Conservation (phyloP, 2,329 filamentous ascomycete genomes). For the Fusarium nisikadoi region DNA sequence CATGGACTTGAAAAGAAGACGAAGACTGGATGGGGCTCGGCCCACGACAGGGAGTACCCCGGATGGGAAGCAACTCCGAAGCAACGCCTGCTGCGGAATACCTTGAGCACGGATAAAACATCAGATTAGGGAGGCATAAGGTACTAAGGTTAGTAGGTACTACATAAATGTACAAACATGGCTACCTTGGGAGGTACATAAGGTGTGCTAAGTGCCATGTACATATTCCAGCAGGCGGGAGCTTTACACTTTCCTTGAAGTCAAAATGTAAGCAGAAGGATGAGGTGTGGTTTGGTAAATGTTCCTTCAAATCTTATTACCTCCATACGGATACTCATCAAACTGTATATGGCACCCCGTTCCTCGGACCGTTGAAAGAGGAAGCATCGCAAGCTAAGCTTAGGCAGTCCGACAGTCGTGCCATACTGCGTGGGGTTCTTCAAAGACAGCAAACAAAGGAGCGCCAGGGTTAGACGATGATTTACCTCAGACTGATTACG, state of each 20-base stretch:
- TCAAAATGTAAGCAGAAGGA: neutral
- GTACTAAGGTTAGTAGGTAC: neutral
- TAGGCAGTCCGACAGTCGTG: neutral
- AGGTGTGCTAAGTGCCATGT: neutral
- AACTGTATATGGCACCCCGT: neutral
- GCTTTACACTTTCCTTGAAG: neutral
- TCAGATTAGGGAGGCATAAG: conserved; percentile 14
- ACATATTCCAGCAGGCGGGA: neutral
- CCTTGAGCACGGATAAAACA: conserved; percentile 25
- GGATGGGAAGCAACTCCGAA: conserved; percentile 38
- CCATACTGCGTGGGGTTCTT: neutral
- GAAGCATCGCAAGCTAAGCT: conserved; percentile 19
- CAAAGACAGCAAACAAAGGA: conserved; percentile 4
- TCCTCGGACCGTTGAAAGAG: neutral
- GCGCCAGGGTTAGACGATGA: conserved; percentile 11
- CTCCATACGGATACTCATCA: neutral
- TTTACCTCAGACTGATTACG: conserved; percentile 30
- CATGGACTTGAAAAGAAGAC: conserved; percentile 8
- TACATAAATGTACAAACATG: neutral
- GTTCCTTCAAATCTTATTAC: conserved; percentile 12
- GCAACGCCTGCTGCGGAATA: conserved; percentile 33
- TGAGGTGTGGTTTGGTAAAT: neutral
- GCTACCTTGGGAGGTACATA: neutral
- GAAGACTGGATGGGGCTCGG: conserved; percentile 24
- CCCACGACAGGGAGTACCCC: conserved; percentile 30